Percentiles rank a stretch among this genome's conserved stretches.
These are phyloP conservation scores for Hypoxylon rickii DNA, from an alignment of 495 filamentous ascomycete genomes.

Conservation along the genomic window DNA sequence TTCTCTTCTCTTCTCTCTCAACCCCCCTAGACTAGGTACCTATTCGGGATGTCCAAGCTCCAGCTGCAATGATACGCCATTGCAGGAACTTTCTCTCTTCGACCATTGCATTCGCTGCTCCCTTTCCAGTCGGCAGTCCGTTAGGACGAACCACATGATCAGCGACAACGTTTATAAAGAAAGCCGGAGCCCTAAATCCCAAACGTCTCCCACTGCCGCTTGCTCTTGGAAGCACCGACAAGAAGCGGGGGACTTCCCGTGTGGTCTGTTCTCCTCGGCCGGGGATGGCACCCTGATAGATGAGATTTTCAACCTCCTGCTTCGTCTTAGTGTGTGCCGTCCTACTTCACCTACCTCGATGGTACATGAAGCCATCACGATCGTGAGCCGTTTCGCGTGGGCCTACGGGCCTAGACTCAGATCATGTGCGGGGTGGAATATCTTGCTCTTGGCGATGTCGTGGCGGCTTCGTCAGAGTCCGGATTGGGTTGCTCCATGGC, in stretches of 20 bases:
- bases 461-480: slow-evolving; percentile 21
- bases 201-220: no score
- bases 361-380: no score
- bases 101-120: slow-evolving; percentile 8
- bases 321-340: background rate
- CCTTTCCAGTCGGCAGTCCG: slow-evolving; percentile 4
- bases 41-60: slow-evolving; percentile 18
- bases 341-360: slow-evolving; percentile 6
- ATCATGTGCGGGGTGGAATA: slow-evolving; percentile 22
- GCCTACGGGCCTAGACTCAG: background rate
- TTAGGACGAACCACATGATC: slow-evolving; percentile 5
- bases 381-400: no score
- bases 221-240: background rate
- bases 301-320: background rate
- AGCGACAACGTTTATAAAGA: slow-evolving; percentile 5
- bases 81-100: slow-evolving; percentile 11
- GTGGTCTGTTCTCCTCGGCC: slow-evolving; percentile 16
- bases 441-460: slow-evolving; percentile 20
- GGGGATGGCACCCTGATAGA: slow-evolving; percentile 13
- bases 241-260: slow-evolving; percentile 21
- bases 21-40: no score
- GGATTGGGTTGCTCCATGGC: no score
- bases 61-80: slow-evolving; percentile 23
- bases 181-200: no score
- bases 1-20: no score